A percentile compares a stretch with the other conserved stretches of the same genome.
phyloP scores from a whole-genome alignment of 352 stramenopile genomes.

The Phytophthora pluvialis region DNA sequence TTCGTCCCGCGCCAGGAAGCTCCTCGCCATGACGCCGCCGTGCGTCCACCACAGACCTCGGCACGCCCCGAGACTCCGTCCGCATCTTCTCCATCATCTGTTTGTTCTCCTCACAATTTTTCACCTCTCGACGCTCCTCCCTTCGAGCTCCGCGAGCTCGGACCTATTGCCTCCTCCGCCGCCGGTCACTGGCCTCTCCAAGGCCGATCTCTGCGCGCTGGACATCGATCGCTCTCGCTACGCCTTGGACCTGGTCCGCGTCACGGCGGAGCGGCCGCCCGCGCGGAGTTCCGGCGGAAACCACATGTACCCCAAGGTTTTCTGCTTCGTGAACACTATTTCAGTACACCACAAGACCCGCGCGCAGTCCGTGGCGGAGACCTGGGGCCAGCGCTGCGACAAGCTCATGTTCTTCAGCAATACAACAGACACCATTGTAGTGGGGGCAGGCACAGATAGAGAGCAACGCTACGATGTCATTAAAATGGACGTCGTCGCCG shows the following conservation, averaged over 20 bases:
- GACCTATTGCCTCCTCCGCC: constrained; percentile 13
- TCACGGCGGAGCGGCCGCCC: constrained; percentile 36
- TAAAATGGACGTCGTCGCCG: constrained; percentile 66
- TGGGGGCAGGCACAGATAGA: constrained; percentile 28
- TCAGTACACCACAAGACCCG: constrained; percentile 67
- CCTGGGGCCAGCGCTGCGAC: constrained; percentile 83
- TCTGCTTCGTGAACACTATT: constrained; percentile 88
- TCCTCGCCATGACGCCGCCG: constrained; percentile 11
- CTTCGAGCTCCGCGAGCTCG: constrained; percentile 3
- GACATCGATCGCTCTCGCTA: constrained; percentile 53
- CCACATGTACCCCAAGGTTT: constrained; percentile 54
- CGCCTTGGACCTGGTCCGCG: constrained; percentile 51
- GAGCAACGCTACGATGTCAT: constrained; percentile 62
- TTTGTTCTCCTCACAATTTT: constrained; percentile 14
- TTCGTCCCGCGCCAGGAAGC: constrained; percentile 6
- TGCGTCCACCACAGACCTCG: not conserved
- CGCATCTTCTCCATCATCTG: constrained; percentile 1
- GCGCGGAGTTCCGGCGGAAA: constrained; percentile 10
- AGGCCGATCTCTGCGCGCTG: constrained; percentile 57
- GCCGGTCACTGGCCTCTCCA: constrained; percentile 37
- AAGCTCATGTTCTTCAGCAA: constrained; percentile 89
- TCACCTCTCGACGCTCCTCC: constrained; percentile 10
- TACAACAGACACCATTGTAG: constrained; percentile 52
- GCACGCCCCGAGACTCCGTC: not conserved
- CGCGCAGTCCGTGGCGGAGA: constrained; percentile 74